phyloP scores from a whole-genome alignment of 2,329 filamentous ascomycete genomes.

The Periglandula ipomoeae region DNA sequence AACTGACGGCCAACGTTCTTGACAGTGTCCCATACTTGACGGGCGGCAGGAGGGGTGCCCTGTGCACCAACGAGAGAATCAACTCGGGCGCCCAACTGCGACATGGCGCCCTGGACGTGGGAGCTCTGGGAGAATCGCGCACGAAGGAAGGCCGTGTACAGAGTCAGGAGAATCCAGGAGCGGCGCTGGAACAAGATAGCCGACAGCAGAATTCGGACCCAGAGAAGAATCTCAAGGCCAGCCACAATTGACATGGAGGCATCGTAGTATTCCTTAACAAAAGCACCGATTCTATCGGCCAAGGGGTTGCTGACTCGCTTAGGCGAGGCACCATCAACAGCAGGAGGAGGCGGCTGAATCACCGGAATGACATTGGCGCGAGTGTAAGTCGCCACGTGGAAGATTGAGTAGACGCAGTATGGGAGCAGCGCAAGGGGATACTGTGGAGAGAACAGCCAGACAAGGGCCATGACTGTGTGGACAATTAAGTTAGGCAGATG shows the following conservation, averaged over 20 bases:
- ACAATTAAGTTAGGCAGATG: not conserved
- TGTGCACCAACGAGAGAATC: slow-evolving; percentile 80
- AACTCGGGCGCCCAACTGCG: slow-evolving; percentile 61
- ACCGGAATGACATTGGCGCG: slow-evolving; percentile 89
- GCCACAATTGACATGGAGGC: slow-evolving; percentile 90
- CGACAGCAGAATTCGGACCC: slow-evolving; percentile 71
- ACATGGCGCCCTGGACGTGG: slow-evolving; percentile 81
- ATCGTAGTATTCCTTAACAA: slow-evolving; percentile 98
- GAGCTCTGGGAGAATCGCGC: slow-evolving; percentile 82
- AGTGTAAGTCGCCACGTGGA: slow-evolving; percentile 96
- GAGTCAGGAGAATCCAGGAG: slow-evolving; percentile 75
- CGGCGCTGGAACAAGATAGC: slow-evolving; percentile 82
- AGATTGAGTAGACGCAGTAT: slow-evolving; percentile 94
- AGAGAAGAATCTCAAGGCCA: slow-evolving; percentile 76
- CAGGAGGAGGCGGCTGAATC: slow-evolving; percentile 57
- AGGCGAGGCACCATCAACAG: slow-evolving; percentile 48
- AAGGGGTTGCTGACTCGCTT: slow-evolving; percentile 47
- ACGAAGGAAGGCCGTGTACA: slow-evolving; percentile 91
- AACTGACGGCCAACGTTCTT: slow-evolving; percentile 68
- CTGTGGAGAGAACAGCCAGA: slow-evolving; percentile 90
- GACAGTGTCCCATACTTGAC: slow-evolving; percentile 70
- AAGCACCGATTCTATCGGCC: slow-evolving; percentile 76
- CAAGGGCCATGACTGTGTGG: slow-evolving; percentile 70
- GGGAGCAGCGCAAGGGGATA: slow-evolving; percentile 84
- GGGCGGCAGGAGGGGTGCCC: slow-evolving; percentile 70